Base-by-base conservation (phyloP, 176 grass and related monocot species). In the Aegilops sharonensis region DNA sequence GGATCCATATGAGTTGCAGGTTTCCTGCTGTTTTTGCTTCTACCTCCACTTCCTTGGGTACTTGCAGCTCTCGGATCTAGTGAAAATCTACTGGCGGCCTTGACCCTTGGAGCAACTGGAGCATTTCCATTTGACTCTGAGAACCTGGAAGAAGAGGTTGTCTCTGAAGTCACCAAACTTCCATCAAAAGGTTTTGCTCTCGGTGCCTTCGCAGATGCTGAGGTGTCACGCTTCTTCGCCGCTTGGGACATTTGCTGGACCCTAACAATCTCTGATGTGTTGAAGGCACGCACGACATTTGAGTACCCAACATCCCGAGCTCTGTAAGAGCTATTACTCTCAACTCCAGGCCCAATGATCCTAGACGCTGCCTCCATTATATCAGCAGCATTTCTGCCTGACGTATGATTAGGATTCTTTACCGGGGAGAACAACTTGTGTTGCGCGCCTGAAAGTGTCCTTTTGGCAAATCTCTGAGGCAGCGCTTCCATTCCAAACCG, bases 291-390 rank as follows among this genome's bases (percentile, higher is more conserved):
- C 74, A 64, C 78, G 66, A 76, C 54, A 87, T 81, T 84, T 65
- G 81, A 17, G 66, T 70, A 82, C 27, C 64, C 81, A 69, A 79
- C 82, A 83, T 92, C 77, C 74, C 57, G 48, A 83, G 47, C 48
- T 78, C 65, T 87, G 37, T 68, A 61, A 36, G 80, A 67, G 30
- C 39, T 78, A 42, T 27, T 66, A 64, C 72, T 90, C 30, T 91
- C 83, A 79, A 89, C 72, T 87, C 83, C 88, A 85, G 87, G 47
- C 79, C 93, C 80, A 82, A 91, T 89, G 74, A 93, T 93, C 85
- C 90, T 93, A 18, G 92, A 91, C 15, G 94, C 92, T 29, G 84
- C 90, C 57, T 99, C 92, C 90, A 97, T 93, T 78, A 99, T 96
- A 78, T 94, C 89, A 83, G 87, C 89, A 11, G 90, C 97, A 93